Evolutionary conservation across 2,329 filamentous ascomycete species (phyloP), one percentile per base, ranked within the genome.

Genomic region (Sporothrix pseudoabietina): DNA sequence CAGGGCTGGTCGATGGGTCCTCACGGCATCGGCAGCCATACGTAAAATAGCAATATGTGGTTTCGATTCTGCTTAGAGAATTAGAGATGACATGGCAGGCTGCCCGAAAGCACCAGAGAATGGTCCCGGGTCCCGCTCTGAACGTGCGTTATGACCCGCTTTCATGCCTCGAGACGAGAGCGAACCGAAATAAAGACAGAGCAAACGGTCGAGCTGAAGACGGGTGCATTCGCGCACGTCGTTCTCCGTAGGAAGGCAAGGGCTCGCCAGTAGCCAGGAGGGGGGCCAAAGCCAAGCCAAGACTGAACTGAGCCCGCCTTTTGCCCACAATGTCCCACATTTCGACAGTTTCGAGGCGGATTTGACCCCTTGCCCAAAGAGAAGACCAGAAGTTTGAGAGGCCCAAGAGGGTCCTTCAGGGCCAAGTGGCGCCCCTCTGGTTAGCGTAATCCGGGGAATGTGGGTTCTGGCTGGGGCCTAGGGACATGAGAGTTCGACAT

Each of bases 391-490:
- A 47, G 59, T 32, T 44, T 44, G 41, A 44, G 41, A 44, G 9
- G 41, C 59, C 12, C n/a, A 35, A 49, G 26, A 52, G 63, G 63
- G 63, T 47, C 63, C 63, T 66, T 32, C 63, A 68, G 30, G 66
- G 49, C 68, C 49, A 41, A 55, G 68, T 44, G 32, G 68, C 44
- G 30, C 49, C 32, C 66, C n/a, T 49, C 41, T 32, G 32, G 2
- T 59, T 72, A 72, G 71, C 71, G 63, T 57, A 72, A 72, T 72
- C 71, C 12, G 71, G 71, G 71, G 71, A 72, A 72, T 71, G 70
- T 71, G 70, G 70, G 32, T 71, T 71, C 39, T 44, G 5, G 69
- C 44, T 49, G 22, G 35, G 35, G 59, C 35, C 59, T 26, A 26
- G 59, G 12, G 59, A n/a, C 59, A 44, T 35, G 59, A 41, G n/a